Evolutionary conservation across 805 yeast genomes (phyloP).

Genomic region (Wickerhamomyces mucosus): DNA sequence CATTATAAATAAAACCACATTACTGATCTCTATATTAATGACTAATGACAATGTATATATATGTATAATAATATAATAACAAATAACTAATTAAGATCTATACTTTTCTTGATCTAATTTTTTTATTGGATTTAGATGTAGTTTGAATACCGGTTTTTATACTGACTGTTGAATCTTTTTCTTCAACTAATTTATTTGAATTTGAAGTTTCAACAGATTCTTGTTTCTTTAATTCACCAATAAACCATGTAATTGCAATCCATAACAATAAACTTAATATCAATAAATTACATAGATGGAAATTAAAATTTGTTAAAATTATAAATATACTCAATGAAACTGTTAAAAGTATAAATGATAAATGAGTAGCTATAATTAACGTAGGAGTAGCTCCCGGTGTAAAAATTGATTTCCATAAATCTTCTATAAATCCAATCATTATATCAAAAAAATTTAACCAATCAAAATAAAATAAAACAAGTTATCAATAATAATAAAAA

Average conservation of each 20-base stretch:
- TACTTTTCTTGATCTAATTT: too few species aligned
- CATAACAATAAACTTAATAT: slow-evolving; percentile 59
- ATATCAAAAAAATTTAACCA: too few species aligned
- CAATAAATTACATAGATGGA: slow-evolving; percentile 53
- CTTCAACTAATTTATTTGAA: slow-evolving; percentile 12
- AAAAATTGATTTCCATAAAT: slow-evolving; percentile 84
- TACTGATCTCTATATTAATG: not conserved
- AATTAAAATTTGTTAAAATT: slow-evolving; percentile 42
- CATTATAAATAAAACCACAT: not conserved
- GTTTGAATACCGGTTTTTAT: too few species aligned
- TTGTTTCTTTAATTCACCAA: slow-evolving; percentile 48
- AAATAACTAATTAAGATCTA: slow-evolving; percentile 1
- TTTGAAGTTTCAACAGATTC: slow-evolving; percentile 23
- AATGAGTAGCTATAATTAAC: slow-evolving; percentile 80
- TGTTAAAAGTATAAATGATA: slow-evolving; percentile 60
- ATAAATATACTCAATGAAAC: slow-evolving; percentile 48
- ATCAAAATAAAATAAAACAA: not conserved
- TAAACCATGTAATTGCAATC: slow-evolving; percentile 83
- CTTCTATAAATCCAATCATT: slow-evolving; percentile 37
- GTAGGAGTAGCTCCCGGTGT: slow-evolving; percentile 93
- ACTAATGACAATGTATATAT: not conserved
- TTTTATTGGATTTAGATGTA: slow-evolving; percentile 1
- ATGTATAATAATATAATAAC: not conserved
- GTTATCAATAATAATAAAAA: too few species aligned
- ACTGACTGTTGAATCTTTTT: not conserved